These are phyloP conservation scores for Candida sakaeoensis DNA, from an alignment of 805 yeast genomes.

Conservation along the genomic window DNA sequence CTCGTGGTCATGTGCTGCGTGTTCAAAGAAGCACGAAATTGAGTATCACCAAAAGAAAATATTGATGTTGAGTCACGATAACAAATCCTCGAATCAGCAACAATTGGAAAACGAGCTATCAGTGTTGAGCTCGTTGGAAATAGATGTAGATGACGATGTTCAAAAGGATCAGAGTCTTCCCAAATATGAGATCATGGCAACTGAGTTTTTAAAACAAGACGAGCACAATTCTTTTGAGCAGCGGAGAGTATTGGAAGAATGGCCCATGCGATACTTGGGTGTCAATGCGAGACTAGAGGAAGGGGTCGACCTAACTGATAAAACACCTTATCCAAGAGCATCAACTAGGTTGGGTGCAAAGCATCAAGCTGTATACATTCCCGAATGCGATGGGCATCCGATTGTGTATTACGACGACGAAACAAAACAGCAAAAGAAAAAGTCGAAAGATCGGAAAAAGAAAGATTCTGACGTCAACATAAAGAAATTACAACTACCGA, in stretches of 20 bases:
- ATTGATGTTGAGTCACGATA: constrained; percentile 41
- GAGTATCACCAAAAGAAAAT: constrained; percentile 36
- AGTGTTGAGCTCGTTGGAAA: constrained; percentile 11
- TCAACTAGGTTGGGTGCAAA: constrained; percentile 71
- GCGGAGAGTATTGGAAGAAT: constrained; percentile 60
- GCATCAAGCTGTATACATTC: constrained; percentile 66
- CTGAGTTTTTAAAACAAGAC: constrained; percentile 49
- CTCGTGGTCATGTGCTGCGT: constrained; percentile 84
- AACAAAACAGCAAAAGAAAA: constrained; percentile 10
- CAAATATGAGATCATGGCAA: constrained; percentile 55
- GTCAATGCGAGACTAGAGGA: constrained; percentile 71
- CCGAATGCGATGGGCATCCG: constrained; percentile 57
- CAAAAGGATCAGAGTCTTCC: constrained; percentile 29
- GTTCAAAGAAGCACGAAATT: constrained; percentile 57
- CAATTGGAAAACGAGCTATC: constrained; percentile 25
- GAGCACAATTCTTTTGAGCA: constrained; percentile 34
- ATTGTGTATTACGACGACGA: constrained; percentile 61
- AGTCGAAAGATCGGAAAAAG: constrained; percentile 11
- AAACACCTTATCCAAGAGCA: constrained; percentile 74
- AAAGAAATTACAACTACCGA: constrained; percentile 42
- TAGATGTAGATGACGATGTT: neutral
- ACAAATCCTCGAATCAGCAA: constrained; percentile 35
- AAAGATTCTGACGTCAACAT: constrained; percentile 15
- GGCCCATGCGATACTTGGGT: constrained; percentile 81
- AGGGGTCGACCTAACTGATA: constrained; percentile 69